Evolutionary conservation across 805 yeast genomes (phyloP), one percentile per base, ranked within the genome.

Genomic region (Blastobotrys terrestris): DNA sequence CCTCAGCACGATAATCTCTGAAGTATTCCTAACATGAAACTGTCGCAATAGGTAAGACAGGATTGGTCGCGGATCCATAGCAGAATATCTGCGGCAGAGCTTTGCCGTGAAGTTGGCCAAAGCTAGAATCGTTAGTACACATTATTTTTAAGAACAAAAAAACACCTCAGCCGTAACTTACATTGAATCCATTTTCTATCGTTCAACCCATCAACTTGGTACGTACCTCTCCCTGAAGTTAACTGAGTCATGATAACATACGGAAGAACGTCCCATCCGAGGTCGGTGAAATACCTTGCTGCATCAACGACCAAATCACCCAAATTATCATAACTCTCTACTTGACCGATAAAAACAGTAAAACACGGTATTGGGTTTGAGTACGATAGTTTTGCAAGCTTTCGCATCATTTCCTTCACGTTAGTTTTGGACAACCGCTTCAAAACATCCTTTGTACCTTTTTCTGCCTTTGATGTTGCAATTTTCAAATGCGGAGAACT

Each of bases 291-390:
- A 62, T 80, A 84, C 42, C 81, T 72, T 0, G 96, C 89, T 4
- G 94, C 80, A 46, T 84, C 84, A 7, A 88, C 90, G 4, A 92
- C 81, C 53, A 92, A 73, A 40, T 80, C 82, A 45, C 84, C 85
- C 57, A 92, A 77, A 63, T 92, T 92, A 63, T 86, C 96, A 64
- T 92, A 92, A 71, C 94, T 88, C 67, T 92, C 98, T 57, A 92
- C 81, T 63, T 89, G 97, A 46, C 81, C 80, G 8, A 91, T 74
- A 46, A 87, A 76, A 0, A 87, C 83, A 19, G 79, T 70, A 44
- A 91, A 78, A 13, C 90, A 80, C 1, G 95, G 85, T 16, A 90
- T 64, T 1, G 98, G 97, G 64, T 88, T 88, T 1, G 85, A 70
- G 54, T 80, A 83, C 18, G 90, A 78, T 11, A 88, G 74, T 58